These are phyloP conservation scores for Inga laurina DNA, from an alignment of 306 rosid genomes.

Conservation along the genomic window DNA sequence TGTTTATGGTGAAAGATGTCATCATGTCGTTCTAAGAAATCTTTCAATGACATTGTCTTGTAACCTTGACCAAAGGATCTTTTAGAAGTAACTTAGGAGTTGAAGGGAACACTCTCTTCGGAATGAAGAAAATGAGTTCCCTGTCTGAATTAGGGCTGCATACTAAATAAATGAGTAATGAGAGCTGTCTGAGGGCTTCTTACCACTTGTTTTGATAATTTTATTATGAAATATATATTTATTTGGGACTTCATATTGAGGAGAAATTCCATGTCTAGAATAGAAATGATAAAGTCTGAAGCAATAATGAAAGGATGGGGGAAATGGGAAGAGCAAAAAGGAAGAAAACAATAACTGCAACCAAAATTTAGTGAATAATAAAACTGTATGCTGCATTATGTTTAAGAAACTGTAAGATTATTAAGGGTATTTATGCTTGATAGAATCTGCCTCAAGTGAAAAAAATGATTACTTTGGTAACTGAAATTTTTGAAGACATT, in stretches of 20 bases:
- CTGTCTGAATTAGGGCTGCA: background rate
- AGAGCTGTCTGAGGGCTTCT: no score
- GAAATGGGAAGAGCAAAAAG: background rate
- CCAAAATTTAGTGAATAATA: no score
- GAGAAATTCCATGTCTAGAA: no score
- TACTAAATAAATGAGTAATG: background rate
- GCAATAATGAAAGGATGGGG: no score
- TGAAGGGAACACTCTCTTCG: no score
- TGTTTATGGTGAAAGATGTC: background rate
- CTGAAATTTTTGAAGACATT: background rate
- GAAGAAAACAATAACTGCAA: background rate
- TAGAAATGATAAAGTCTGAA: no score
- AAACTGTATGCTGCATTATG: background rate
- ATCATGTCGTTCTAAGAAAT: background rate
- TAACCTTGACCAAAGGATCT: no score
- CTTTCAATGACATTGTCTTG: no score
- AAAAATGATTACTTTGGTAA: background rate
- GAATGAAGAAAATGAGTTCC: background rate
- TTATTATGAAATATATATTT: no score
- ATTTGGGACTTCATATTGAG: no score
- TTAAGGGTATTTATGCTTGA: background rate
- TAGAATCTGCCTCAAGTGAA: background rate
- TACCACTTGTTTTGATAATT: no score
- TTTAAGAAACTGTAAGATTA: background rate
- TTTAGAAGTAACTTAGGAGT: no score